Evolutionary conservation across 2,329 filamentous ascomycete genomes (phyloP).

Genomic region (Pyrenochaeta sp.): DNA sequence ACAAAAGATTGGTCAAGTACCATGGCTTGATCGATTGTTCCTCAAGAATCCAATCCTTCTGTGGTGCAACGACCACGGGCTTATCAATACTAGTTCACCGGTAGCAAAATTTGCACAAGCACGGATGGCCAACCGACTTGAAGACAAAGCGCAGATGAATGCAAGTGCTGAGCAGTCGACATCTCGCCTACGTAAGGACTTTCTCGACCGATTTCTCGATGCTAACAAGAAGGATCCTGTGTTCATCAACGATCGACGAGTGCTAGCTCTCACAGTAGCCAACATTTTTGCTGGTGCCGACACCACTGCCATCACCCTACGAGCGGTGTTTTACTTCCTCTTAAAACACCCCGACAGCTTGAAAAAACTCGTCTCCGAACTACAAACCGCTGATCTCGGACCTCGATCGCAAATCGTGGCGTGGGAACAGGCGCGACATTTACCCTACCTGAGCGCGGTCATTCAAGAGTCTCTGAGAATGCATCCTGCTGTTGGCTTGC

Average conservation of each 20-base stretch:
- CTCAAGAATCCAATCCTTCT: conserved; percentile 20
- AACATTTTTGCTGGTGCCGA: conserved; percentile 47
- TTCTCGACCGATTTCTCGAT: conserved; percentile 20
- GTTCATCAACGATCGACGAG: conserved; percentile 19
- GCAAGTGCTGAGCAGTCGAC: neutral
- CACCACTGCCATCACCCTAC: conserved; percentile 59
- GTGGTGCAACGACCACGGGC: conserved; percentile 14
- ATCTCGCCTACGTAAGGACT: conserved; percentile 6
- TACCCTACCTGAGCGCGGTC: conserved; percentile 56
- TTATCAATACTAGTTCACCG: conserved; percentile 9
- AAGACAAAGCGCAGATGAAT: neutral
- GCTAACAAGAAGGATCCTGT: conserved; percentile 19
- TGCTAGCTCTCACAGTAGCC: conserved; percentile 22
- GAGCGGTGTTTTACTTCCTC: conserved; percentile 44
- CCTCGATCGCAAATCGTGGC: conserved; percentile 20
- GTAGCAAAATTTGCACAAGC: conserved; percentile 16
- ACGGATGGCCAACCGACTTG: conserved; percentile 11
- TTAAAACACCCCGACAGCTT: conserved; percentile 31
- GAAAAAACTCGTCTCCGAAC: conserved; percentile 23
- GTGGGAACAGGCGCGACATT: conserved; percentile 41
- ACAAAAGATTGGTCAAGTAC: conserved; percentile 17
- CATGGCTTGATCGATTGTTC: conserved; percentile 15
- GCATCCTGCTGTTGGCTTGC: conserved; percentile 54
- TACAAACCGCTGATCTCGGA: conserved; percentile 21
- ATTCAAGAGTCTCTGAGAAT: conserved; percentile 55